Base-by-base conservation (phyloP, 176 grass and related monocot species). In the Chrysopogon serrulatus region DNA sequence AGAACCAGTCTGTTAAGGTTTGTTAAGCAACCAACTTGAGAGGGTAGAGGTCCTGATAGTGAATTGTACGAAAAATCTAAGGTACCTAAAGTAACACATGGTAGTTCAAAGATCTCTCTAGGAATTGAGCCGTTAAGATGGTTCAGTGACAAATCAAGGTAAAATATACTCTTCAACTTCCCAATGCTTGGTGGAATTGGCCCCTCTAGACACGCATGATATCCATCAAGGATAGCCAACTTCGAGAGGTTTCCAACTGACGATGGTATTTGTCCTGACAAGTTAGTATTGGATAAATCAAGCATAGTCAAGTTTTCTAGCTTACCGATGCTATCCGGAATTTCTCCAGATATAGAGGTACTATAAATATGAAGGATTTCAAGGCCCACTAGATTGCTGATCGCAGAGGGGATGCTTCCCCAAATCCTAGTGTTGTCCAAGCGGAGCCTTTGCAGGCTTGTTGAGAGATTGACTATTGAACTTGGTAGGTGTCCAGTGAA, bases 351-450 rank as follows among this genome's bases (percentile, higher is more conserved):
- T 49, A 79, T 43, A 10, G 0, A 47, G 40, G 66, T 35, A 69
- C 42, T 14, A 0, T 2, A 5, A 7, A 5, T 4, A 8, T 2
- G 3, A 6, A 83, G 42, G 0, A 2, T 0, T 5, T 65, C 2
- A 16, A 85, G 73, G 39, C 62, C 26, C 4, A 69, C 63, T 12
- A 85, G 62, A 84, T 84, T 84, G 33, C 72, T 11, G 7, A 76
- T 84, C 6, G 27, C 62, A 0, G 45, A 77, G 0, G 82, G 73
- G 19, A 84, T 84, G 21, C 73, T 65, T 28, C 83, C 83, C 11
- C 17, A 34, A 21, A 85, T 59, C 1, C 27, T 40, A 59, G 24
- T 85, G 7, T 0, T 5, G 4, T 0, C 27, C 0, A 78, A 18
- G 36, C 0, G 3, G 1, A 85, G 34, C 2, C 0, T 0, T 13